These are phyloP conservation scores for Podaxis mareebaensis DNA, from an alignment of 768 basidiomycete species.

Conservation along the genomic window DNA sequence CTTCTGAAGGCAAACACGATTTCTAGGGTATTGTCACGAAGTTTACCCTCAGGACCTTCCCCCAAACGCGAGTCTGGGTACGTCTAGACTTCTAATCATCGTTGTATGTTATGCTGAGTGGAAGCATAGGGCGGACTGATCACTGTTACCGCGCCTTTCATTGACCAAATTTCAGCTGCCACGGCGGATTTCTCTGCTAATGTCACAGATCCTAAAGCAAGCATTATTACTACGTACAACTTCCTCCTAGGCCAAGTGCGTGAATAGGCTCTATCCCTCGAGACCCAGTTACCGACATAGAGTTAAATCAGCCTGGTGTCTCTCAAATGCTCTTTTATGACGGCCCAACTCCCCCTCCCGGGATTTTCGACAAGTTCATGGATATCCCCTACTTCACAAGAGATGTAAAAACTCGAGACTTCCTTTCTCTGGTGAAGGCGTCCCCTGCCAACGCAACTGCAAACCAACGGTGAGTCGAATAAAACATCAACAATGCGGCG, in stretches of 20 bases:
- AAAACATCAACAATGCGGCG: not conserved
- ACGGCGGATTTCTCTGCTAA: conserved; percentile 38
- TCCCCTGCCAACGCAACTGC: conserved; percentile 36
- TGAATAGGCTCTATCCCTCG: not conserved
- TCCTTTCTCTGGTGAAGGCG: conserved; percentile 39
- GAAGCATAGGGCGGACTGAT: conserved; percentile 50
- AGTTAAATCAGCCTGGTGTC: conserved; percentile 16
- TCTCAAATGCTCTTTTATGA: conserved; percentile 59
- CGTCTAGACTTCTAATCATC: conserved; percentile 12
- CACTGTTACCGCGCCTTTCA: conserved; percentile 24
- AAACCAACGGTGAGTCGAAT: conserved; percentile 23
- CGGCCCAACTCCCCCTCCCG: conserved; percentile 45
- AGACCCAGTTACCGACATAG: not conserved
- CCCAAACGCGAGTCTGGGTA: conserved; percentile 65
- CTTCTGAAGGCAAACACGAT: not conserved
- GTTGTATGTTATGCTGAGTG: not conserved
- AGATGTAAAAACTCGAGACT: conserved; percentile 42
- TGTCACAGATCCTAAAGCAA: conserved; percentile 54
- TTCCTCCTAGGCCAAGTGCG: conserved; percentile 23
- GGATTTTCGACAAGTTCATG: conserved; percentile 54
- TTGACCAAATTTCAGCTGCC: conserved; percentile 34
- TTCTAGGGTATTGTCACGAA: conserved; percentile 57
- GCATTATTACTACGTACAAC: conserved; percentile 48
- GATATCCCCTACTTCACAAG: conserved; percentile 38
- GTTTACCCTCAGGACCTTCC: conserved; percentile 53